Percentiles rank a stretch among this genome's conserved stretches.
These are phyloP conservation scores for Kodamaea leandrae DNA, from an alignment of 805 yeast species.

Conservation along the genomic window DNA sequence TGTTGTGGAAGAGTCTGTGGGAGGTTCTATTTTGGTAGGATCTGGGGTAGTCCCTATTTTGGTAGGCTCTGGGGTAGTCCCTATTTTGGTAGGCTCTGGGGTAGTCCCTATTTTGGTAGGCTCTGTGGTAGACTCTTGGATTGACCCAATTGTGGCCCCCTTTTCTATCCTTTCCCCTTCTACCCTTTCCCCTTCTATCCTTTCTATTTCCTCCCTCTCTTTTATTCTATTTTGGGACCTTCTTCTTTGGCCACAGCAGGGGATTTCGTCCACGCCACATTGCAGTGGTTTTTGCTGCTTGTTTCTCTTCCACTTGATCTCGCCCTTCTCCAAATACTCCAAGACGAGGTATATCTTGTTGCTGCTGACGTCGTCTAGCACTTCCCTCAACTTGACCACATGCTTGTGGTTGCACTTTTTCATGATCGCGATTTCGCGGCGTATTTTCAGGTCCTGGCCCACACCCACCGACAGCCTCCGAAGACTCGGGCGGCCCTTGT, in stretches of 20 bases:
- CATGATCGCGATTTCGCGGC: slow-evolving; percentile 44
- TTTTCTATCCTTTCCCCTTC: slow-evolving; percentile 2
- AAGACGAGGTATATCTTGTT: slow-evolving; percentile 86
- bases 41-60: too few relatives aligned
- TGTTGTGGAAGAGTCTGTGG: too few relatives aligned
- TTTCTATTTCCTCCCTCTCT: neutral
- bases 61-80: too few relatives aligned
- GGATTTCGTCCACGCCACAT: slow-evolving; percentile 38
- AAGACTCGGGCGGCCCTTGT: slow-evolving; percentile 32
- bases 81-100: too few relatives aligned
- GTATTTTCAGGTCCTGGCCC: slow-evolving; percentile 37
- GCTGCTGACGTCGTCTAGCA: slow-evolving; percentile 79
- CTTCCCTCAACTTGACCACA: slow-evolving; percentile 48
- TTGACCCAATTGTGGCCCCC: too few relatives aligned
- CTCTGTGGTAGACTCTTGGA: too few relatives aligned
- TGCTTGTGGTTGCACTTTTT: slow-evolving; percentile 47
- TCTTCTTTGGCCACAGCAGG: slow-evolving; percentile 27
- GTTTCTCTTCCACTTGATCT: slow-evolving; percentile 69
- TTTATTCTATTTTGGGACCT: slow-evolving; percentile 1
- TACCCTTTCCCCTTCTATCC: slow-evolving; percentile 2
- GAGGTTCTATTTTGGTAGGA: too few relatives aligned
- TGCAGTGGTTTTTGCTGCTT: slow-evolving; percentile 10
- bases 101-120: too few relatives aligned
- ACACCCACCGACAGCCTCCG: slow-evolving; percentile 21
- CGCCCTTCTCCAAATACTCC: slow-evolving; percentile 89